A percentile compares a stretch with the other conserved stretches of the same genome.
phyloP scores from a whole-genome alignment of 2,329 filamentous ascomycete species.

The Clonostachys sp. region DNA sequence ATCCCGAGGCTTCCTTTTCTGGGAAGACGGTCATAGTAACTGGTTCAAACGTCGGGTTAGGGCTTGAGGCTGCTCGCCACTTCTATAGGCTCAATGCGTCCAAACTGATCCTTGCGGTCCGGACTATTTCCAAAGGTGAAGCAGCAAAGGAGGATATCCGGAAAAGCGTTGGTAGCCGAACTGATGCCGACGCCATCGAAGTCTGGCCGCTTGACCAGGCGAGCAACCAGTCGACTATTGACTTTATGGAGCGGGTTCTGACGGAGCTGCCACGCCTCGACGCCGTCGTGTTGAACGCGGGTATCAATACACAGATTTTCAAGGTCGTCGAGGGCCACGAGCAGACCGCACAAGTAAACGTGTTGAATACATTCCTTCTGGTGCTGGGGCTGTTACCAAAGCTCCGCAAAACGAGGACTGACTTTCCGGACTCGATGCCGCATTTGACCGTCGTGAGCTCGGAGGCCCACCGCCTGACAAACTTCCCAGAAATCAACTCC shows the following conservation, averaged over 20 bases:
- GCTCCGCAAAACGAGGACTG: neutral
- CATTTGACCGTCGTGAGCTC: neutral
- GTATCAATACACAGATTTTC: neutral
- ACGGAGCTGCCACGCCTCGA: neutral
- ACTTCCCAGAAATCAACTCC: neutral
- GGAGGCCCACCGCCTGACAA: neutral
- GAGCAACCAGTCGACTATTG: no score
- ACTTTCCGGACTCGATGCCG: neutral
- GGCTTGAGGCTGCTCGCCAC: no score
- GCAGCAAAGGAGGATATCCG: no score
- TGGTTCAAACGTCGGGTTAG: no score
- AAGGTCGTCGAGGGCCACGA: neutral
- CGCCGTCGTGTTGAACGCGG: neutral
- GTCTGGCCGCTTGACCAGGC: no score
- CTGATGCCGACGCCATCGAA: no score
- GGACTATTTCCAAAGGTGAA: no score
- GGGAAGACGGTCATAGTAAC: no score
- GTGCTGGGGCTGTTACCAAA: neutral
- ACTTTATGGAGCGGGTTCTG: no score
- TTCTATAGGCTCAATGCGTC: no score
- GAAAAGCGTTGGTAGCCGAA: no score
- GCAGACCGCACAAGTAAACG: neutral
- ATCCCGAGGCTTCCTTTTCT: neutral
- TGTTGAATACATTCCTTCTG: neutral
- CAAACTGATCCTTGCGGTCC: no score